phyloP scores from a whole-genome alignment of 148 eudicot genomes.

The Rhododendron williamsianum region DNA sequence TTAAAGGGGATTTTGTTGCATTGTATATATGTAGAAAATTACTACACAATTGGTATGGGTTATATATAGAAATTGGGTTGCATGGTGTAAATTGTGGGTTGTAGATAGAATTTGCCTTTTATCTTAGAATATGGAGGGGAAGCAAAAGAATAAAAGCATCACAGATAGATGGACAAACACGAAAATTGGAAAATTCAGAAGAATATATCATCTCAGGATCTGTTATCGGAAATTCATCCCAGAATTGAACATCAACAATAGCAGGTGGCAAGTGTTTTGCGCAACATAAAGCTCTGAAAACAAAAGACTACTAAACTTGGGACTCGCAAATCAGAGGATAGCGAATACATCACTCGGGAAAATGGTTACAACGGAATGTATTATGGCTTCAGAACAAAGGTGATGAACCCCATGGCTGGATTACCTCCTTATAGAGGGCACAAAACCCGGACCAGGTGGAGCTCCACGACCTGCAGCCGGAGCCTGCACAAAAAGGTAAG shows the following conservation, averaged over 20 bases:
- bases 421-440: conserved; percentile 62
- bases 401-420: background rate
- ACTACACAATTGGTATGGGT: too few relatives aligned
- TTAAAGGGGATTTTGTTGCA: too few relatives aligned
- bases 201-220: background rate
- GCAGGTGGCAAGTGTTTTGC: background rate
- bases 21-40: too few relatives aligned
- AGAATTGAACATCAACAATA: background rate
- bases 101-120: too few relatives aligned
- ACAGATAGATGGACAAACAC: too few relatives aligned
- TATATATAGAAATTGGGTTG: too few relatives aligned
- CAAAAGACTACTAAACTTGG: background rate
- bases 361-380: background rate
- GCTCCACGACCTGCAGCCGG: conserved; percentile 73
- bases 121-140: too few relatives aligned
- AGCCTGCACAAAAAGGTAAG: conserved; percentile 36
- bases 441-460: conserved; percentile 60
- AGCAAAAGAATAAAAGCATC: too few relatives aligned
- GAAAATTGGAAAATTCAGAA: too few relatives aligned
- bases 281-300: background rate
- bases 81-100: too few relatives aligned
- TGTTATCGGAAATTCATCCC: background rate
- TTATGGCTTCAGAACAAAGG: background rate
- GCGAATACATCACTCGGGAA: background rate
- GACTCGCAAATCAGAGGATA: background rate